phyloP scores from a whole-genome alignment of 495 filamentous ascomycete genomes.

The Penicillium robsamsonii region DNA sequence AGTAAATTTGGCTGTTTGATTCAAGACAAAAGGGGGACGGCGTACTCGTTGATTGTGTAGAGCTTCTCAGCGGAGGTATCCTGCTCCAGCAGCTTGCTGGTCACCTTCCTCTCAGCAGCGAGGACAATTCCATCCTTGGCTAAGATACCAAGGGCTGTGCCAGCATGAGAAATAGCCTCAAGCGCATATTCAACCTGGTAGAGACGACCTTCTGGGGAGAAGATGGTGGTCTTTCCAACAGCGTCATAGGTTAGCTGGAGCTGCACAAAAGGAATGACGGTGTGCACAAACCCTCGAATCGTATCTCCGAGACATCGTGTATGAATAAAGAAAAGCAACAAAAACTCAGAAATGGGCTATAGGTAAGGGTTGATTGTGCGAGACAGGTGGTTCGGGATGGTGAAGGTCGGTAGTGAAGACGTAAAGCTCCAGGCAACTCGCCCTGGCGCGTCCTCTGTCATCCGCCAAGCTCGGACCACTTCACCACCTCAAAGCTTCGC shows the following conservation, averaged over 20 bases:
- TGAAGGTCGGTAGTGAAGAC: constrained; percentile 23
- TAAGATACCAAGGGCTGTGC: constrained; percentile 92
- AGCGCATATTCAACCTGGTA: constrained; percentile 99
- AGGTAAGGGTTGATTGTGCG: constrained; percentile 8
- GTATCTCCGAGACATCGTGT: constrained; percentile 92
- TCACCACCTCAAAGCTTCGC: constrained; percentile 34
- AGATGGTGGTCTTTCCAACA: constrained; percentile 85
- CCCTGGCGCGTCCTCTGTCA: constrained; percentile 46
- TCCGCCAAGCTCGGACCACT: constrained; percentile 50
- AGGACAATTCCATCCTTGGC: constrained; percentile 98
- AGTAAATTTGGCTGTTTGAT: not conserved
- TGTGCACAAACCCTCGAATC: constrained; percentile 79
- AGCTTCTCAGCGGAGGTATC: constrained; percentile 99
- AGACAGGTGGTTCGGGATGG: constrained; percentile 17
- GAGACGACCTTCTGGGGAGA: constrained; percentile 95
- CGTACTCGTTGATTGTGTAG: constrained; percentile 97
- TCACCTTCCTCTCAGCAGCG: constrained; percentile 98
- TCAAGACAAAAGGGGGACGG: not conserved
- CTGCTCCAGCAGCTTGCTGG: constrained; percentile 98
- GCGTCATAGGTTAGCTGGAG: constrained; percentile 51
- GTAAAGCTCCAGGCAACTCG: constrained; percentile 47
- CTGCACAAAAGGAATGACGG: constrained; percentile 27
- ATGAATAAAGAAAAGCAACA: constrained; percentile 17
- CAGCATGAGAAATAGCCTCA: constrained; percentile 97
- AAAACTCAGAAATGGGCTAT: constrained; percentile 11